Conservation (phyloP, 2,329 filamentous ascomycete species). For the Sodiomyces alkalinus region DNA sequence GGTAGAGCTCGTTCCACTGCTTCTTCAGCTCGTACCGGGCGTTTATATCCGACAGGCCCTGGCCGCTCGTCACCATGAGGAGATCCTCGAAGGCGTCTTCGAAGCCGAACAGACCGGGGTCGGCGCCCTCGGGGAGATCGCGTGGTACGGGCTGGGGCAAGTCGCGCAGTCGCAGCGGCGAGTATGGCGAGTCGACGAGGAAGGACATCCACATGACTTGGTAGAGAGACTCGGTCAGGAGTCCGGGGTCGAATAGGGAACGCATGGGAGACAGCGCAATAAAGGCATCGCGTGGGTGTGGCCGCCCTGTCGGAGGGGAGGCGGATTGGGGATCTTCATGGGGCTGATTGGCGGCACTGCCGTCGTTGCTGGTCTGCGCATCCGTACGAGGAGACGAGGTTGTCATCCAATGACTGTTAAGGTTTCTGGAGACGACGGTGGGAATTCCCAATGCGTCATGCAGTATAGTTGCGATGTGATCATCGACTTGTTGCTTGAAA, state of each 20-base stretch:
- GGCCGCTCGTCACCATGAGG: constrained; percentile 28
- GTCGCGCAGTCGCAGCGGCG: constrained; percentile 25
- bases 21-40: constrained; percentile 18
- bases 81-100: constrained; percentile 44
- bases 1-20: constrained; percentile 22
- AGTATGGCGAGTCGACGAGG: constrained; percentile 24
- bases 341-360: no score
- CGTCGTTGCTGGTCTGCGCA: neutral
- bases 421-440: constrained; percentile 11
- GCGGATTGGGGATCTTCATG: neutral
- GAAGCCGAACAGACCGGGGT: constrained; percentile 30
- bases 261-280: constrained; percentile 4
- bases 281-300: constrained; percentile 4
- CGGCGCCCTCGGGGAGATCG: constrained; percentile 22
- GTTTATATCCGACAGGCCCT: constrained; percentile 23
- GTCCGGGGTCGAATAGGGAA: constrained; percentile 5
- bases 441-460: constrained; percentile 12
- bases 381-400: neutral
- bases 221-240: constrained; percentile 7
- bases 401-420: constrained; percentile 6
- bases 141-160: constrained; percentile 31
- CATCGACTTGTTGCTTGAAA: constrained; percentile 25
- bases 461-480: constrained; percentile 16
- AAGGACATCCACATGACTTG: constrained; percentile 17
- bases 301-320: constrained; percentile 1